Percentiles rank a stretch among this genome's conserved stretches.
These are phyloP conservation scores for Cyclotella atomus DNA, from an alignment of 108 stramenopile genomes.

Conservation along the genomic window DNA sequence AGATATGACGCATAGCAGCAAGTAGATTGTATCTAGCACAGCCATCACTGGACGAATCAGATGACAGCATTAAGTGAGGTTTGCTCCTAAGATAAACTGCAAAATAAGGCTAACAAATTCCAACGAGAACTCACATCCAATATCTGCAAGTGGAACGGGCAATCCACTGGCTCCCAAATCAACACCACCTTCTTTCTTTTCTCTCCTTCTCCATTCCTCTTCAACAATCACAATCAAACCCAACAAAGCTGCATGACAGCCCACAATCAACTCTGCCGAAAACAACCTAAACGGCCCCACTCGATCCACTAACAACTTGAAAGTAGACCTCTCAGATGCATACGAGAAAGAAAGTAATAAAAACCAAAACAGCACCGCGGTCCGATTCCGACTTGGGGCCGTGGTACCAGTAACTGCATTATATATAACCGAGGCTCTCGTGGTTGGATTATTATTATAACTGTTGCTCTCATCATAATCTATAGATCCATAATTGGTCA, in stretches of 20 bases:
- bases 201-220: constrained; percentile 14
- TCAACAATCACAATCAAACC: constrained; percentile 56
- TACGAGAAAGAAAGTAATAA: constrained; percentile 67
- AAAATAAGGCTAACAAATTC: not conserved
- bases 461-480: constrained; percentile 8
- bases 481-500: constrained; percentile 1
- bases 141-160: constrained; percentile 76
- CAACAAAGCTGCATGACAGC: constrained; percentile 64
- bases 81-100: not conserved
- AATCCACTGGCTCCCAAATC: constrained; percentile 3
- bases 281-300: constrained; percentile 85
- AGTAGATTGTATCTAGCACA: constrained; percentile 76
- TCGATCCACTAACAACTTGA: constrained; percentile 81
- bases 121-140: constrained; percentile 57
- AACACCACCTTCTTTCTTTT: not conserved
- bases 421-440: constrained; percentile 27
- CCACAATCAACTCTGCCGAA: constrained; percentile 69
- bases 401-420: constrained; percentile 39
- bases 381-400: constrained; percentile 37
- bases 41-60: constrained; percentile 61
- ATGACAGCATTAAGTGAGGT: not conserved
- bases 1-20: constrained; percentile 74
- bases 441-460: not conserved
- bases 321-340: constrained; percentile 78
- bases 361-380: constrained; percentile 82